These are phyloP conservation scores for Mycena leptocephala DNA, from an alignment of 768 basidiomycete species.

Conservation along the genomic window DNA sequence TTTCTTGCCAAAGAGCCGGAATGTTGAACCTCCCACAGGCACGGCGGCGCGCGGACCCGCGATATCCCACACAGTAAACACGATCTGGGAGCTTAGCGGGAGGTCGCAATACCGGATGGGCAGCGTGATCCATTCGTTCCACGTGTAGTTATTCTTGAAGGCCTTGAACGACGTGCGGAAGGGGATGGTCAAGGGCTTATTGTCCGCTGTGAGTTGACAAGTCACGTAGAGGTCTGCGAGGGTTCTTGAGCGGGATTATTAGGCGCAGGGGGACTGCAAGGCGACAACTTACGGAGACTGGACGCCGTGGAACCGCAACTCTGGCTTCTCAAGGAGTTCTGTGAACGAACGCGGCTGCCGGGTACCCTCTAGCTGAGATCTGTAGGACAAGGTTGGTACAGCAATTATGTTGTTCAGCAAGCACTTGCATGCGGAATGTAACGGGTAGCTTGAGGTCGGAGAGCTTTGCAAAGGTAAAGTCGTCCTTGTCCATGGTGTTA, in stretches of 20 bases:
- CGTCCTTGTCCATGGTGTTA: conserved; percentile 69
- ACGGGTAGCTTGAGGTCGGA: conserved; percentile 92
- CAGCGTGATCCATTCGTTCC: conserved; percentile 96
- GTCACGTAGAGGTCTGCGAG: conserved; percentile 96
- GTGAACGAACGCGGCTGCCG: conserved; percentile 81
- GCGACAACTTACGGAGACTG: conserved; percentile 76
- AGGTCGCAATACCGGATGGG: conserved; percentile 96
- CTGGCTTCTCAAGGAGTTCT: conserved; percentile 88
- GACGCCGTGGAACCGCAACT: conserved; percentile 86
- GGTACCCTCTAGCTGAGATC: conserved; percentile 90
- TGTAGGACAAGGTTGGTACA: conserved; percentile 45
- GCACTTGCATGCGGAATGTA: conserved; percentile 85
- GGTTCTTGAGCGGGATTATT: conserved; percentile 65
- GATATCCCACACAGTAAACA: conserved; percentile 97
- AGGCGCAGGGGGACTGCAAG: conserved; percentile 30
- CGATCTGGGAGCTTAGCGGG: conserved; percentile 90
- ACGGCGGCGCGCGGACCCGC: conserved; percentile 84
- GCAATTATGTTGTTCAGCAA: background rate
- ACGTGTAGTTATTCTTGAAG: conserved; percentile 91
- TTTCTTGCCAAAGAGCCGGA: conserved; percentile 94
- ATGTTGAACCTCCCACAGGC: conserved; percentile 93
- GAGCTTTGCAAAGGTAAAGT: conserved; percentile 94
- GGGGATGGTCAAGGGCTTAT: conserved; percentile 93
- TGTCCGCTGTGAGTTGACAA: conserved; percentile 93
- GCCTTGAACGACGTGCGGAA: conserved; percentile 95